phyloP scores from a whole-genome alignment of 2,329 filamentous ascomycete genomes.

The Dactylellina haptotyla region DNA sequence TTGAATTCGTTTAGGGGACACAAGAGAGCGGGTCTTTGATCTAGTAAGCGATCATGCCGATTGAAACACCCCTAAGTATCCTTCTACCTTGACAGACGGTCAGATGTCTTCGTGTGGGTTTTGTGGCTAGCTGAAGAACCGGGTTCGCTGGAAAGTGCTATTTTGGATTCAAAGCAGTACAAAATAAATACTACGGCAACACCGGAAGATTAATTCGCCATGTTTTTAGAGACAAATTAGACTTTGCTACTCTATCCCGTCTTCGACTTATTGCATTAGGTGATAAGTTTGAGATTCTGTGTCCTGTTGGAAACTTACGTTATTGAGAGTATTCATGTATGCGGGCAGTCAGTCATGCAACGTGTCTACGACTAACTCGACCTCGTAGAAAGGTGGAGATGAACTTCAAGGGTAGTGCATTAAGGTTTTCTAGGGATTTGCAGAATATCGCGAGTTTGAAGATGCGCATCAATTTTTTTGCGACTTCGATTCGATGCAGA shows the following conservation, averaged over 20 bases:
- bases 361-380: background rate
- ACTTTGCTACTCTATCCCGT: background rate
- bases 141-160: background rate
- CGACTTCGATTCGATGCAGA: background rate
- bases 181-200: background rate
- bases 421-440: background rate
- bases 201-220: conserved; percentile 8
- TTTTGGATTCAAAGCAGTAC: background rate
- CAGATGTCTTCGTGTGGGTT: background rate
- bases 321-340: conserved; percentile 17
- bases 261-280: conserved; percentile 13
- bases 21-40: background rate
- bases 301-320: conserved; percentile 17
- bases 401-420: background rate
- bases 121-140: conserved; percentile 32
- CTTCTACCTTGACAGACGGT: background rate
- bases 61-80: background rate
- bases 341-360: conserved; percentile 14
- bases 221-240: background rate
- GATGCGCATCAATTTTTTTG: background rate
- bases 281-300: conserved; percentile 36
- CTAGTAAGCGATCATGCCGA: background rate
- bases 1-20: too few species aligned
- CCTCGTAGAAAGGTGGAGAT: background rate
- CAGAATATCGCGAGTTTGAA: conserved; percentile 31